phyloP scores from a whole-genome alignment of 306 rosid genomes.

The Trifolium repens region DNA sequence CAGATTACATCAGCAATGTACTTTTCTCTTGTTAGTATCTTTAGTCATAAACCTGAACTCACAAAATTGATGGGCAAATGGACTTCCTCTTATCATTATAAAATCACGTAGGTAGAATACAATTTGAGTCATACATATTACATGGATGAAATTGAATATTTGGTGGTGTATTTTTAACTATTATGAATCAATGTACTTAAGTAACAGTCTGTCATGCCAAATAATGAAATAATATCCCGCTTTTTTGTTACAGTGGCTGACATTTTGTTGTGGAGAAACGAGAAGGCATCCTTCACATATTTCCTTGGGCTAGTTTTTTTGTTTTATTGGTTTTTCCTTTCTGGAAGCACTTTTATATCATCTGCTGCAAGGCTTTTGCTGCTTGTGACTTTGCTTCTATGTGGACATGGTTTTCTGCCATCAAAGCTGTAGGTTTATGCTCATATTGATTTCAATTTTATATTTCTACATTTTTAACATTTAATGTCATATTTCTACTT shows the following conservation, averaged over 20 bases:
- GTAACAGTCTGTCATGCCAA: conserved; percentile 31
- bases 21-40: conserved; percentile 32
- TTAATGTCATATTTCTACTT: neutral
- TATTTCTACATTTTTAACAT: conserved; percentile 18
- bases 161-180: conserved; percentile 23
- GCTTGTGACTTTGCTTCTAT: conserved; percentile 50
- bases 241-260: conserved; percentile 76
- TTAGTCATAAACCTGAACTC: conserved; percentile 31
- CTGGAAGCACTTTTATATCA: conserved; percentile 66
- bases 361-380: conserved; percentile 69
- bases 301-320: conserved; percentile 61
- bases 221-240: conserved; percentile 51
- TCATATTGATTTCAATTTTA: conserved; percentile 32
- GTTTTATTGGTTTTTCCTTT: conserved; percentile 84
- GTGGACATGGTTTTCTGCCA: conserved; percentile 66
- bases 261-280: conserved; percentile 89
- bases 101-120: conserved; percentile 29
- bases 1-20: conserved; percentile 16
- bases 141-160: conserved; percentile 25
- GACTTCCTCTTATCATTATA: conserved; percentile 24
- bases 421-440: conserved; percentile 59
- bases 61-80: conserved; percentile 20
- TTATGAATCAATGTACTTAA: conserved; percentile 12
- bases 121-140: conserved; percentile 9
- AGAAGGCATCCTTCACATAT: conserved; percentile 70